Base-by-base conservation (phyloP, 208 protist genomes). In the Lotmaria passim region DNA sequence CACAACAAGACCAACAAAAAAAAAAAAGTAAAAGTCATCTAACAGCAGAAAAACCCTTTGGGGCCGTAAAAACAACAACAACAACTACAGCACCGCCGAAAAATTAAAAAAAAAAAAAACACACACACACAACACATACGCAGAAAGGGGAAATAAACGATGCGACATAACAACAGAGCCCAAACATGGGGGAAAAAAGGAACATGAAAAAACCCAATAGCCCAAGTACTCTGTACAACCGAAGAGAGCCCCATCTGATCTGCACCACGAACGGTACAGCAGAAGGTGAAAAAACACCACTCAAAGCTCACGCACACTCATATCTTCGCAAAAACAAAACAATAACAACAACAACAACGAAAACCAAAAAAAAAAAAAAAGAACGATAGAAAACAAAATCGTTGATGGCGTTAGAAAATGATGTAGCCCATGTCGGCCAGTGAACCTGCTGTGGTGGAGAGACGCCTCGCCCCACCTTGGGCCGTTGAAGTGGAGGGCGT, bases 401-500 rank as follows among this genome's bases (percentile, higher is more conserved):
- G 44, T 21, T 24, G 8, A 11, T 23, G 24, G 30, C 4, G 23
- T 51, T 43, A 65, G 46, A 55, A 65, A 30, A 66, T 66, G 46
- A 66, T 66, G 34, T 66, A 66, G 33, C 60, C 60, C 47, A 66
- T 12, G 23, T 66, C 60, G 2, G 60, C 28, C 30, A 66, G 34
- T 23, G 60, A 66, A 15, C 47, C 34, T 7, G 44, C 43, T 15
- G 60, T 56, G 2, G 47, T 44, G 14, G 60, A 66, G 5, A 66
- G 46, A 2, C 60, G 60, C 47, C 56, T 66, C 31, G 33, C 60
- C 3, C 47, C 60, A 5, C 43, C 28, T 19, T 34, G 46, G 11
- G 39, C 36, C 7, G 47, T 11, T 17, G 60, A 17, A 19, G 43
- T 19, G 43, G 46, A 1, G n/a, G 44, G 46, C 7, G 60, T 19